Evolutionary conservation across 108 stramenopile species (phyloP), one percentile per base, ranked within the genome.

Genomic region (Nitzschia sp.): DNA sequence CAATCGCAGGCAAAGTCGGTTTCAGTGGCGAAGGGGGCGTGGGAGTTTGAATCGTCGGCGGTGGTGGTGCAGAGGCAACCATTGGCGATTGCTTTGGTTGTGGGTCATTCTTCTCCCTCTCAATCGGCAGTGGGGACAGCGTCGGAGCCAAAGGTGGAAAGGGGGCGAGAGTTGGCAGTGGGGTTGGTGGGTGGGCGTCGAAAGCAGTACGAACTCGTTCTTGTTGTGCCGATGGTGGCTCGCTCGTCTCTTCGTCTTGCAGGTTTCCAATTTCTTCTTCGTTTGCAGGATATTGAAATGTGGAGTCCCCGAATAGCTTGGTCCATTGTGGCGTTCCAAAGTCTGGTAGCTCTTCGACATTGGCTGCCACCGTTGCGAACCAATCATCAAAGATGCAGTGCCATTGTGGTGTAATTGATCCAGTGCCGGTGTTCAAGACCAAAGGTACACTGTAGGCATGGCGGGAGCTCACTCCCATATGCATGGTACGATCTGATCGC

Each of bases 351-450:
- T 59, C 59, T 24, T 23, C n/a, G 28, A 54, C 24, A 11, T n/a
- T n/a, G n/a, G n/a, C n/a, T n/a, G n/a, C n/a, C n/a, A 83, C 68
- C 19, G 74, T 79, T 15, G 60, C 58, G 35, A 76, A 80, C 42
- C 60, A 66, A 35, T 84, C 76, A 31, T 84, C 79, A 66, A 84
- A 80, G 27, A 81, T 54, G 9, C 74, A 31, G 58, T 82, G 82
- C 33, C 24, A 79, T 38, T 79, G 82, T 26, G 77, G 49, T 24
- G 68, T 67, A 15, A 82, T 72, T 27, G 32, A 19, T 15, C 74
- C 67, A 9, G 72, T 65, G n/a, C n/a, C n/a, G n/a, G n/a, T n/a
- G n/a, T n/a, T n/a, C n/a, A n/a, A n/a, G n/a, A n/a, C n/a, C n/a
- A 13, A 25, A 11, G 75, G 71, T 18, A 75, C 83, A 51, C 51